These are phyloP conservation scores for Xylariales sp. DNA, from an alignment of 2,329 filamentous ascomycete genomes.

Conservation along the genomic window DNA sequence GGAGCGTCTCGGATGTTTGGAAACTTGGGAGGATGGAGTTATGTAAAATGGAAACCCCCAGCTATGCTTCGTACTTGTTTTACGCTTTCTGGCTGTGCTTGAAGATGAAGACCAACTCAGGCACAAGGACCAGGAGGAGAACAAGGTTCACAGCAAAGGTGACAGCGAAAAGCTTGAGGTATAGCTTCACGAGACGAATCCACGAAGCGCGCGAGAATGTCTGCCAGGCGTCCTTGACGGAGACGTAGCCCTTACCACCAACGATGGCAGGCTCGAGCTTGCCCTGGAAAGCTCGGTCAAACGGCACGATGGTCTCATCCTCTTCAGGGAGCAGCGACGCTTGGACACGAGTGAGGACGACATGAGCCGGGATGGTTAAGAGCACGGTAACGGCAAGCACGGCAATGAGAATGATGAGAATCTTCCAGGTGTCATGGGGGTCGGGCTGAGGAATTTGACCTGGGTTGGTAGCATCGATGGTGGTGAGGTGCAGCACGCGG, in stretches of 20 bases:
- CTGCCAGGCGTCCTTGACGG: constrained; percentile 72
- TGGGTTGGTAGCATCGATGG: constrained; percentile 30
- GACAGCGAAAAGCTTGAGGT: constrained; percentile 65
- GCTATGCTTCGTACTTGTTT: not conserved
- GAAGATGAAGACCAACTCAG: constrained; percentile 43
- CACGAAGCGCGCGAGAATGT: constrained; percentile 72
- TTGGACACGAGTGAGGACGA: constrained; percentile 77
- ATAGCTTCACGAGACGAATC: constrained; percentile 68
- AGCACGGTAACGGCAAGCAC: constrained; percentile 51
- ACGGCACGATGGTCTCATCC: constrained; percentile 80
- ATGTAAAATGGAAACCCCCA: not conserved
- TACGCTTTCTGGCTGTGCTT: constrained; percentile 20
- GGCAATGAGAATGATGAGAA: constrained; percentile 37
- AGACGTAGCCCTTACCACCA: constrained; percentile 67
- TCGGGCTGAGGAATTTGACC: constrained; percentile 31
- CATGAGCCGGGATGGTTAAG: constrained; percentile 69
- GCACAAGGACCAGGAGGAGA: constrained; percentile 43
- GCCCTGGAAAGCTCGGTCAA: constrained; percentile 81
- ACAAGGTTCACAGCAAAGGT: constrained; percentile 41
- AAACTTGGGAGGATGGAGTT: too few species aligned
- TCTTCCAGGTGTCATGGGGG: constrained; percentile 40
- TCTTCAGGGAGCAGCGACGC: constrained; percentile 80
- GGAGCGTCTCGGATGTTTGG: too few species aligned
- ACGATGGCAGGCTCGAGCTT: constrained; percentile 70
- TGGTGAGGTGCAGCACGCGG: constrained; percentile 41